Base-by-base conservation (phyloP, 1,284 basidiomycete genomes). In the Microbotryum intermedium region DNA sequence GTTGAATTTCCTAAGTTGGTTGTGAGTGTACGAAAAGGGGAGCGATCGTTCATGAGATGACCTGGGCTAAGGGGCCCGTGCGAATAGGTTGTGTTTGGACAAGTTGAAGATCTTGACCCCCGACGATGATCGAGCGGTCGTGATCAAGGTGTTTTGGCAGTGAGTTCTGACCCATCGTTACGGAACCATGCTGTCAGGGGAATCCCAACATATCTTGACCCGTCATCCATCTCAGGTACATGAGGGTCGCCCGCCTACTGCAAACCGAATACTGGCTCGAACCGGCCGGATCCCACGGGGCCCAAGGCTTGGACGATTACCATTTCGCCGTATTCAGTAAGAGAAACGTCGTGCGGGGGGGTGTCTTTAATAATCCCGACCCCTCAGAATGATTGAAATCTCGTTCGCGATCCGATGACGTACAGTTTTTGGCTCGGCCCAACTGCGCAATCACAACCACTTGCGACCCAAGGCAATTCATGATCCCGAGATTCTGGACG, bases 261-360 rank as follows among this genome's bases (percentile, higher is more conserved):
- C 94, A 97, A 70, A 90, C 88, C 3, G 85, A 87, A 2, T 99
- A 98, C 74, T 97, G 94, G 93, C 82, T 98, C 1, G 94, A 97
- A 74, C 94, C 94, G 5, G 93, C 94, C 3, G 72, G 72, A 3
- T 95, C 91, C 9, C 94, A 97, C 74, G 94, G 94, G 1, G 95
- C 97, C 0, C 98, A 94, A 90, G 95, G 95, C 1, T 77, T 98
- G 55, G 94, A 99, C 72, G 94, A 98, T 72, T 98, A 97, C 72
- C 92, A 97, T 69, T 97, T 97, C 76, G 78, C 97, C 3, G 93
- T 93, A 0, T 98, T 97, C 77, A 69, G 70, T 71, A 39, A n/a
- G 67, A n/a, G n/a, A n/a, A n/a, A n/a, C n/a, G n/a, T n/a, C n/a
- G n/a, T n/a, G n/a, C n/a, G n/a, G n/a, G n/a, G n/a, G n/a, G n/a